Conservation (phyloP, 306 rosid species). For the Rosa persica region DNA sequence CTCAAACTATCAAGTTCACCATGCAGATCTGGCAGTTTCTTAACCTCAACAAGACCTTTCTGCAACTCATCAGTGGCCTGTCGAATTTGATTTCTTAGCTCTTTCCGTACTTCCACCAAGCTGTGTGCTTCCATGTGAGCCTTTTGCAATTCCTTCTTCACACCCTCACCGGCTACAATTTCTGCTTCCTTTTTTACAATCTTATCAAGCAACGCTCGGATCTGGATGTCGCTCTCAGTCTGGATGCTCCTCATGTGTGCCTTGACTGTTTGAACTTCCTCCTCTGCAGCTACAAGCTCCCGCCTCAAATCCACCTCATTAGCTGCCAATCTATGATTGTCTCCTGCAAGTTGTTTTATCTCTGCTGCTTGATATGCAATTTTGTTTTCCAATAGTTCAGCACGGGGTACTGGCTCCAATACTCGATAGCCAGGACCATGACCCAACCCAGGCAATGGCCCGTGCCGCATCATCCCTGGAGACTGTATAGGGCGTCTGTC, state of each 20-base stretch:
- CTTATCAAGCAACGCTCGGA: constrained; percentile 69
- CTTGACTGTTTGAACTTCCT: constrained; percentile 59
- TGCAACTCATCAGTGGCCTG: constrained; percentile 54
- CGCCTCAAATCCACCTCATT: constrained; percentile 61
- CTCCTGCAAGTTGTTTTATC: constrained; percentile 59
- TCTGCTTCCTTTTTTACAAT: constrained; percentile 62
- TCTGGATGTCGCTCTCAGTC: constrained; percentile 82
- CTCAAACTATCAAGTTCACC: constrained; percentile 63
- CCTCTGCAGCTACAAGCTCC: constrained; percentile 57
- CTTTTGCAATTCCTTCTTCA: constrained; percentile 64
- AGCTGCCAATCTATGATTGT: constrained; percentile 65
- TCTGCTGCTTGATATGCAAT: constrained; percentile 69
- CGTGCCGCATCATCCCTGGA: constrained; percentile 60
- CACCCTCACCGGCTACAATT: constrained; percentile 56
- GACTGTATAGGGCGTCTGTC: constrained; percentile 42
- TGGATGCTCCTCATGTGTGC: constrained; percentile 78
- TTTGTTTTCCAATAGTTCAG: constrained; percentile 59
- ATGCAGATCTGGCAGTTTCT: constrained; percentile 56
- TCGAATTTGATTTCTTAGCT: constrained; percentile 53
- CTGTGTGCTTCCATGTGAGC: constrained; percentile 69
- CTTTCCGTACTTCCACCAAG: constrained; percentile 57
- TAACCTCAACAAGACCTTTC: constrained; percentile 48
- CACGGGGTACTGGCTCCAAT: constrained; percentile 36
- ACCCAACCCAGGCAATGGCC: constrained; percentile 39
- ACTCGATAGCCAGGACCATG: neutral